Evolutionary conservation across 2,329 filamentous ascomycete species (phyloP).

Genomic region (Sporothrix variecibatus): DNA sequence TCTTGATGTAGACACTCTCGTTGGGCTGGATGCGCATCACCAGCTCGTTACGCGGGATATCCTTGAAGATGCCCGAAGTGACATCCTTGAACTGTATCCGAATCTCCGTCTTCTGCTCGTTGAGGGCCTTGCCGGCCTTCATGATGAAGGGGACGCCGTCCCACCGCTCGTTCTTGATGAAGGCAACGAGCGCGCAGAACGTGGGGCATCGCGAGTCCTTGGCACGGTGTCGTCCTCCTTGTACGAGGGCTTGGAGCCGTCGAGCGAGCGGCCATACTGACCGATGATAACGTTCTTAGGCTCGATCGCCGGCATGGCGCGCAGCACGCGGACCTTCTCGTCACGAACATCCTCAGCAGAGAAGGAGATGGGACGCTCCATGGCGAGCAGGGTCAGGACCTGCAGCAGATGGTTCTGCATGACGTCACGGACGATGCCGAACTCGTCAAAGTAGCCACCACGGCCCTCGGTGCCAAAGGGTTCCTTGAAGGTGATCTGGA

Average conservation of each 20-base stretch:
- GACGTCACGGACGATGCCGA: slow-evolving; percentile 98
- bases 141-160: slow-evolving; percentile 99
- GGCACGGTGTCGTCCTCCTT: slow-evolving; percentile 97
- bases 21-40: slow-evolving; percentile 99
- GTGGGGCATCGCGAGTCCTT: slow-evolving; percentile 97
- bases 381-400: slow-evolving; percentile 91
- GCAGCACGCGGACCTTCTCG: slow-evolving; percentile 95
- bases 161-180: slow-evolving; percentile 99
- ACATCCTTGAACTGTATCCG: slow-evolving; percentile 99
- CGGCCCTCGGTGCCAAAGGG: slow-evolving; percentile 97
- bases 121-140: slow-evolving; percentile 97
- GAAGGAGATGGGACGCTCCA: slow-evolving; percentile 98
- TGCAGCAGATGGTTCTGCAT: slow-evolving; percentile 99
- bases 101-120: slow-evolving; percentile 99
- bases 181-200: slow-evolving; percentile 94
- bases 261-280: slow-evolving; percentile 94
- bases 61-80: slow-evolving; percentile 98
- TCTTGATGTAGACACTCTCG: slow-evolving; percentile 99
- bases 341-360: slow-evolving; percentile 97
- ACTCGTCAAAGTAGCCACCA: slow-evolving; percentile 98
- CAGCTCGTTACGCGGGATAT: slow-evolving; percentile 98
- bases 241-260: slow-evolving; percentile 95
- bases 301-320: slow-evolving; percentile 90
- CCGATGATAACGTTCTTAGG: slow-evolving; percentile 99
- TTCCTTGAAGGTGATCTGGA: slow-evolving; percentile 99